A percentile compares a stretch with the other conserved stretches of the same genome.
Evolutionary conservation across 2,329 filamentous ascomycete species (phyloP).

Genomic region (Stemphylium vesicarium): DNA sequence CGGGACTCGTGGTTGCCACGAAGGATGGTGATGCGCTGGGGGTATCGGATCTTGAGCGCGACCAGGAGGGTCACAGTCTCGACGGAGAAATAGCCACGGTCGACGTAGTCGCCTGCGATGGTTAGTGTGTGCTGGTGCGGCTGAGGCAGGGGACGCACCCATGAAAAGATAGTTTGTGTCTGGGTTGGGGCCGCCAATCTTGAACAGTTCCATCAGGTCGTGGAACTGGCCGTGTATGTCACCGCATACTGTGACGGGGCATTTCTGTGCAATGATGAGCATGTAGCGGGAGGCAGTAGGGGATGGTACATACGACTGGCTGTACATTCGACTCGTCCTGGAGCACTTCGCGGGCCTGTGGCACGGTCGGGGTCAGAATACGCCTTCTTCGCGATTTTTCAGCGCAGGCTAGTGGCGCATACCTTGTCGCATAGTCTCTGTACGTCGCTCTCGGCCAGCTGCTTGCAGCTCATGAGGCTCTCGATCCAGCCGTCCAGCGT

Average conservation of each 20-base stretch:
- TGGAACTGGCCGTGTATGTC: constrained; percentile 99
- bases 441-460: constrained; percentile 91
- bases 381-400: not conserved
- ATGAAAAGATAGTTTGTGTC: constrained; percentile 99
- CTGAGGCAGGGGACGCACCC: constrained; percentile 61
- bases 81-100: constrained; percentile 98
- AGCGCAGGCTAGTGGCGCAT: constrained; percentile 16
- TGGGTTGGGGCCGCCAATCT: constrained; percentile 96
- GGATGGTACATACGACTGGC: constrained; percentile 76
- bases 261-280: constrained; percentile 67
- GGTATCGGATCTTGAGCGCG: constrained; percentile 96
- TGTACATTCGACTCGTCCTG: constrained; percentile 99
- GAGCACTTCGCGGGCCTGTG: constrained; percentile 88
- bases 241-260: constrained; percentile 96
- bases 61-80: constrained; percentile 97
- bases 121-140: constrained; percentile 20
- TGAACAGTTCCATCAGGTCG: constrained; percentile 99
- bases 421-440: constrained; percentile 98
- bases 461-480: constrained; percentile 97
- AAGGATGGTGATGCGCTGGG: constrained; percentile 95
- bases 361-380: constrained; percentile 21
- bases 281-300: not conserved
- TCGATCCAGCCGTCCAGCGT: constrained; percentile 99
- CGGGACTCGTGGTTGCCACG: constrained; percentile 86
- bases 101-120: constrained; percentile 88